A percentile compares a stretch with the other conserved stretches of the same genome.
Evolutionary conservation across 257 asterid species (phyloP).

Genomic region (Solanum rostratum): DNA sequence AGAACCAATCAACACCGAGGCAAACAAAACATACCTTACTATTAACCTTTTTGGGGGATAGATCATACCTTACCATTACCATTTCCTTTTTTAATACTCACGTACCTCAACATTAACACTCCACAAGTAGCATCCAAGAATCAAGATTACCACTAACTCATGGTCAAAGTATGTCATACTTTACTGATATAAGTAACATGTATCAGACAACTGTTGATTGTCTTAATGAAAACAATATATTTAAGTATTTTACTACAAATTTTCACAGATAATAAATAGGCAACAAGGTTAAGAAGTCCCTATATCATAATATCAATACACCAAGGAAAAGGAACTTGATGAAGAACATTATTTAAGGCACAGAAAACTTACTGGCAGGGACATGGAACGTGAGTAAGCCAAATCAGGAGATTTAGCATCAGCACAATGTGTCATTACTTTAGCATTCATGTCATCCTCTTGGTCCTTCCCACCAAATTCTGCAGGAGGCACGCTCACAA

Average conservation of each 20-base stretch:
- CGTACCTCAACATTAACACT: not conserved
- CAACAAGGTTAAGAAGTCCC: not conserved
- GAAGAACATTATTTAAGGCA: not conserved
- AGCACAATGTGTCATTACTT: not conserved
- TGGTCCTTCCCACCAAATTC: not conserved
- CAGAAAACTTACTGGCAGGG: constrained; percentile 23
- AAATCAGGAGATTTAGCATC: constrained; percentile 8
- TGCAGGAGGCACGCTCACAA: not conserved
- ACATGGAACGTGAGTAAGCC: constrained; percentile 10
- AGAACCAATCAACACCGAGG: not conserved
- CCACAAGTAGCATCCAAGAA: not conserved
- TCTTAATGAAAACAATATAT: not conserved
- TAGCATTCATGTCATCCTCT: constrained; percentile 2
- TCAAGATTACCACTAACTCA: not conserved
- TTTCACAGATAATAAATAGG: not conserved
- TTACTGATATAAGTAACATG: not conserved
- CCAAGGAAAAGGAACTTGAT: not conserved
- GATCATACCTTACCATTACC: not conserved
- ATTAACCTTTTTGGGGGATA: not conserved
- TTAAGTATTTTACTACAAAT: not conserved
- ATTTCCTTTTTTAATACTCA: not conserved
- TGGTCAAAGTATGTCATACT: not conserved
- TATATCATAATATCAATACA: not conserved
- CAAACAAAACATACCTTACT: not conserved
- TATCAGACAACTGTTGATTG: not conserved